These are phyloP conservation scores for Glycine tomentella DNA, from an alignment of 306 rosid species.

Conservation along the genomic window DNA sequence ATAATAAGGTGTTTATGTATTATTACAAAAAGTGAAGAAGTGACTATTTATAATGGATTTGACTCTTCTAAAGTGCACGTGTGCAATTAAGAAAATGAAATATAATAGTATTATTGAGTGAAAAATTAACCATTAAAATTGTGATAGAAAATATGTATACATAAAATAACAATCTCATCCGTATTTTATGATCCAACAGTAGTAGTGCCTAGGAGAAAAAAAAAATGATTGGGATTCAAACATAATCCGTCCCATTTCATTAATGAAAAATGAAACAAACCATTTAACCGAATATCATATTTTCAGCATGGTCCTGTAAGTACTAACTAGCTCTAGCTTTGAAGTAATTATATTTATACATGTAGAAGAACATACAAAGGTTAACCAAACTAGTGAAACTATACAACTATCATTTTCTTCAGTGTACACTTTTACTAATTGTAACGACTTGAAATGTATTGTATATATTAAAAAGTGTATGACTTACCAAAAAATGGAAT, in stretches of 20 bases:
- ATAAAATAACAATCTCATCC: no score
- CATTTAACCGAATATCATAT: not conserved
- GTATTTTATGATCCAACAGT: not conserved
- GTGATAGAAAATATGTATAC: no score
- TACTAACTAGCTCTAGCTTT: not conserved
- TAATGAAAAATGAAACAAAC: not conserved
- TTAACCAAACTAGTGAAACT: not conserved
- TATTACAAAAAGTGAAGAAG: no score
- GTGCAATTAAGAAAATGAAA: no score
- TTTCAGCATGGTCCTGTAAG: not conserved
- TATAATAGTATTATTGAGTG: no score
- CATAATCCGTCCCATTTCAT: not conserved
- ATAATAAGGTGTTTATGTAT: no score
- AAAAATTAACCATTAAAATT: no score
- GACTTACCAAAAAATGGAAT: slow-evolving; percentile 83
- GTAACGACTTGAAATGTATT: not conserved
- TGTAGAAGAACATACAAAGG: not conserved
- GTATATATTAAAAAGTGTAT: not conserved
- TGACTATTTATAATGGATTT: no score
- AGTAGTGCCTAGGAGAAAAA: no score
- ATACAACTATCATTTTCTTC: not conserved
- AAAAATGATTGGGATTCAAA: not conserved
- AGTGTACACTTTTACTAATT: not conserved
- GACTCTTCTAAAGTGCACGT: no score
- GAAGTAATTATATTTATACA: not conserved